Evolutionary conservation across 768 basidiomycete species (phyloP).

Genomic region (Lactifluus echinatus): DNA sequence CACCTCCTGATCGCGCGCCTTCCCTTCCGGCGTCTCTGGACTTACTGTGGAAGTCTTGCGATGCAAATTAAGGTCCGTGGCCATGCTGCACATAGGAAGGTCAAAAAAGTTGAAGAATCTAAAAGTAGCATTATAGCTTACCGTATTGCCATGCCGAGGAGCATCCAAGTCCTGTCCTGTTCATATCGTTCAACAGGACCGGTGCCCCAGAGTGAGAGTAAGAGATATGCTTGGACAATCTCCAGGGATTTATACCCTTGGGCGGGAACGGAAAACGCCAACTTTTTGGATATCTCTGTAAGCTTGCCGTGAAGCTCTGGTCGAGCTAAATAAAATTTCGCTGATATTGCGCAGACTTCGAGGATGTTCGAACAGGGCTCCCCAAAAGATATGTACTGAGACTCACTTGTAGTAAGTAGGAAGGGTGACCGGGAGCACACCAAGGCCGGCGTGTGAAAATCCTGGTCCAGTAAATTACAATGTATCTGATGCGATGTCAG

Average conservation of each 20-base stretch:
- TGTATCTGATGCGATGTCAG: slow-evolving; percentile 45
- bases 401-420: slow-evolving; percentile 83
- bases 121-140: slow-evolving; percentile 23
- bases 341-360: slow-evolving; percentile 89
- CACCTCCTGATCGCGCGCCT: slow-evolving; percentile 72
- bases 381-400: background rate
- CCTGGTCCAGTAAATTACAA: slow-evolving; percentile 70
- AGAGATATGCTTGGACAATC: slow-evolving; percentile 90
- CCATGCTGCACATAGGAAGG: slow-evolving; percentile 54
- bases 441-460: slow-evolving; percentile 89
- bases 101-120: slow-evolving; percentile 2
- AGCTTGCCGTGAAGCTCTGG: slow-evolving; percentile 76
- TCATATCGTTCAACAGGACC: slow-evolving; percentile 96
- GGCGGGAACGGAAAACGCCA: slow-evolving; percentile 82
- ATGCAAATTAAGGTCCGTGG: slow-evolving; percentile 91
- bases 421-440: slow-evolving; percentile 95
- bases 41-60: slow-evolving; percentile 61
- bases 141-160: slow-evolving; percentile 82
- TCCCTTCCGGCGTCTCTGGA: slow-evolving; percentile 70
- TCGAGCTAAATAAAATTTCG: slow-evolving; percentile 77
- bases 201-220: slow-evolving; percentile 84
- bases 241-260: slow-evolving; percentile 88
- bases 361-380: background rate
- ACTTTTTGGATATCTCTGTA: slow-evolving; percentile 74
- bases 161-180: slow-evolving; percentile 89